These are phyloP conservation scores for Fallopia convolvulus DNA, from an alignment of 148 eudicot species.

Conservation along the genomic window DNA sequence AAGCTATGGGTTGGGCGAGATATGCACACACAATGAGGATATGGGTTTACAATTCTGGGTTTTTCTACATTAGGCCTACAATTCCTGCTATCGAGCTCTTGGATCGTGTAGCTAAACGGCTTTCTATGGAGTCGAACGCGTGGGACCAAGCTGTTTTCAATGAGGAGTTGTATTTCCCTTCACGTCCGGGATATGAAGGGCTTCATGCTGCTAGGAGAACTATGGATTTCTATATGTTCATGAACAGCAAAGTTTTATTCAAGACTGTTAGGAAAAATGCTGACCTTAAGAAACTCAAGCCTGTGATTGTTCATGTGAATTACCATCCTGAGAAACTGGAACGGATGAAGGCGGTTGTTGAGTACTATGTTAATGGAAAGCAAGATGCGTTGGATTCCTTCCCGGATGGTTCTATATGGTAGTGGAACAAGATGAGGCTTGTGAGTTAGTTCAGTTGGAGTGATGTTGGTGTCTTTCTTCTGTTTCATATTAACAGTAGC, in stretches of 20 bases:
- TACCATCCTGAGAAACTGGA: conserved; percentile 85
- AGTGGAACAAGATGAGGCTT: neutral
- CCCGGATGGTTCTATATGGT: conserved; percentile 66
- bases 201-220: conserved; percentile 84
- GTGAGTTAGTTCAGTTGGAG: neutral
- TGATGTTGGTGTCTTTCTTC: neutral
- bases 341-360: conserved; percentile 80
- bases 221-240: conserved; percentile 74
- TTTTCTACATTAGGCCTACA: conserved; percentile 87
- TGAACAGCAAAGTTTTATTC: conserved; percentile 90
- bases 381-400: conserved; percentile 69
- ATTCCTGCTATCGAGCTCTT: conserved; percentile 83
- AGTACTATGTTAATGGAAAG: conserved; percentile 66
- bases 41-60: conserved; percentile 93
- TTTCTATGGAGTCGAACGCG: conserved; percentile 30
- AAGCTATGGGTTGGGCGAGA: conserved; percentile 95
- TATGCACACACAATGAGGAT: conserved; percentile 96
- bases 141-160: conserved; percentile 99
- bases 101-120: conserved; percentile 78
- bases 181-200: conserved; percentile 81
- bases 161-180: conserved; percentile 73
- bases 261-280: conserved; percentile 76
- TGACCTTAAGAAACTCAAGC: conserved; percentile 62
- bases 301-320: conserved; percentile 76
- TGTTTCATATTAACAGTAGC: neutral